Evolutionary conservation across 2,329 filamentous ascomycete species (phyloP), one percentile per base, ranked within the genome.

Genomic region (Tolypocladium cylindrosporum): DNA sequence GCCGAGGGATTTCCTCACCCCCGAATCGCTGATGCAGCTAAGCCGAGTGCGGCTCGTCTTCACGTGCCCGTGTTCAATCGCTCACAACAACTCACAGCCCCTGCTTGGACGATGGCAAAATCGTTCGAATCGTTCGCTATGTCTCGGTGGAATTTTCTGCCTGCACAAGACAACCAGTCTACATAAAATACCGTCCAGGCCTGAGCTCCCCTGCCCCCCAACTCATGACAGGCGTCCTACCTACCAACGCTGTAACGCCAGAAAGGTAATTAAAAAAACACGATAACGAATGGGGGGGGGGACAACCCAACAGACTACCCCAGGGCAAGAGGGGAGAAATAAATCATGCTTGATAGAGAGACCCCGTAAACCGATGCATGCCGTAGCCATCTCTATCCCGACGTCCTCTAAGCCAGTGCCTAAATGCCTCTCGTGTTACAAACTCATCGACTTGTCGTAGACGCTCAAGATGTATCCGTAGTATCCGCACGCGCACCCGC

Each of bases 241-340:
- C 19, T 37, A 16, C 52, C 57, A 58, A 55, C 57, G 57, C 57
- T 58, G 39, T 24, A 58, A 58, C 57, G 53, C 57, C 53, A 55
- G 52, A 55, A 52, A 42, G n/a, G 21, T 24, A 41, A 21, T 13
- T 40, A 27, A 31, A 27, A 42, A 41, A 39, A 31, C 6, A 14
- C 11, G 39, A 57, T 21, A 55, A 42, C 41, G 39, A n/a, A 11
- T 21, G 9, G 21, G 11, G 19, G 4, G 48, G 31, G n/a, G 4
- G 19, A 14, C 19, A 11, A 31, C 31, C 48, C 2, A 31, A 37
- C 48, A 36, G 34, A 19, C 31, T 21, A 36, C 19, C 31, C 11
- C 19, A 4, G 19, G 31, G 31, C 31, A 27, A 36, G 27, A 40
- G 34, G 45, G 19, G 48, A 36, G 45, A 34, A 27, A 50, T 9